A percentile compares a stretch with the other conserved stretches of the same genome.
Evolutionary conservation across 75 land plant species (phyloP).

Genomic region (Azolla pinnata): DNA sequence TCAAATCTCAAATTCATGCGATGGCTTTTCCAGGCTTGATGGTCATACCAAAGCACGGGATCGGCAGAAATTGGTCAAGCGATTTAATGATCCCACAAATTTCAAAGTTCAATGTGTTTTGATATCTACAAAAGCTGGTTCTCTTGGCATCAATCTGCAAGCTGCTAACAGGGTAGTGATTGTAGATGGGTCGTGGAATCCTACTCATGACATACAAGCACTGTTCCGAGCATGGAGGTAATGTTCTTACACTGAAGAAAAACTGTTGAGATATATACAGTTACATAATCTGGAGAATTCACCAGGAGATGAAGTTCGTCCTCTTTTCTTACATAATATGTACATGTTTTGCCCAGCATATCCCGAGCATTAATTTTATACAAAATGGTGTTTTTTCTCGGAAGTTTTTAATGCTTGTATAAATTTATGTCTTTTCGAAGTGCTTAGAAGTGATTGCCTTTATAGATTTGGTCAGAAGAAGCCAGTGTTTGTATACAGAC

Average conservation of each 20-base stretch:
- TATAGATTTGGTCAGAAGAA: slow-evolving; percentile 89
- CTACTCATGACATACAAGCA: slow-evolving; percentile 97
- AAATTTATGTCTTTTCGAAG: no score
- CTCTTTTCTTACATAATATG: no score
- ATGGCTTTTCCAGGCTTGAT: slow-evolving; percentile 64
- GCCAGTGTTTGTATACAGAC: slow-evolving; percentile 86
- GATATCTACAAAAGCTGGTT: slow-evolving; percentile 94
- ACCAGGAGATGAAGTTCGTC: no score
- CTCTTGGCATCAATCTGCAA: slow-evolving; percentile 87
- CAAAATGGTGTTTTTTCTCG: no score
- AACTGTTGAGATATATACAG: no score
- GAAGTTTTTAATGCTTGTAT: no score
- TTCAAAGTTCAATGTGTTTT: slow-evolving; percentile 70
- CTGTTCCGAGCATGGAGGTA: slow-evolving; percentile 98
- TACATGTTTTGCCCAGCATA: no score
- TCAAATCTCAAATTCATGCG: not conserved
- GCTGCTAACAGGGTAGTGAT: slow-evolving; percentile 98
- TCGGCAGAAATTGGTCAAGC: slow-evolving; percentile 78
- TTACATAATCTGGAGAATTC: no score
- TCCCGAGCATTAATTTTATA: no score
- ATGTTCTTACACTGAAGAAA: not conserved
- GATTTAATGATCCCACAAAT: slow-evolving; percentile 73
- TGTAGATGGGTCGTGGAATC: slow-evolving; percentile 99
- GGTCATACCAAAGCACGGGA: slow-evolving; percentile 65
- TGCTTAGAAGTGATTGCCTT: not conserved